These are phyloP conservation scores for Lycium barbarum DNA, from an alignment of 257 asterid genomes.

Conservation along the genomic window DNA sequence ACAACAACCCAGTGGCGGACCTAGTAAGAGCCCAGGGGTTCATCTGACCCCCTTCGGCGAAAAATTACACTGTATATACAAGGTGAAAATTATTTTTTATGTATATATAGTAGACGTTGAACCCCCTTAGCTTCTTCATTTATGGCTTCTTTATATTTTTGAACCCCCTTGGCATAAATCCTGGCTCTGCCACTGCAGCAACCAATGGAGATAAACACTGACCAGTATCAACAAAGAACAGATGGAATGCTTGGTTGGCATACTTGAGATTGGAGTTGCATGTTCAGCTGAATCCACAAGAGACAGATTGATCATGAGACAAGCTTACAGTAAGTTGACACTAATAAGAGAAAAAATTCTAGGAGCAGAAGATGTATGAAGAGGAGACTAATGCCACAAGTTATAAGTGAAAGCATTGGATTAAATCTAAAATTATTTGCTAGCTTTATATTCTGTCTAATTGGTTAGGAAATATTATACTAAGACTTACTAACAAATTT, in stretches of 20 bases:
- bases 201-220: not conserved
- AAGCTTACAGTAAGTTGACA: constrained; percentile 28
- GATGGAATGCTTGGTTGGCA: constrained; percentile 30
- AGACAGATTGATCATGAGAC: constrained; percentile 34
- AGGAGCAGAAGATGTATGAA: not conserved
- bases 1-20: too few species aligned
- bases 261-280: constrained; percentile 33
- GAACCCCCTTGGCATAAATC: too few species aligned
- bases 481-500: not conserved
- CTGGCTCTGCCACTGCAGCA: too few species aligned
- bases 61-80: too few species aligned
- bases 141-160: too few species aligned
- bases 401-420: not conserved
- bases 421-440: not conserved
- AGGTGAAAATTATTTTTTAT: too few species aligned
- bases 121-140: too few species aligned
- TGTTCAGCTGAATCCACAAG: constrained; percentile 37
- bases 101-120: too few species aligned
- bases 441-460: not conserved
- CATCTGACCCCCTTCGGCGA: too few species aligned
- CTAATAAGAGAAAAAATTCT: constrained; percentile 27
- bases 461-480: not conserved
- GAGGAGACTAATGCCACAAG: not conserved
- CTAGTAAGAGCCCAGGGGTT: too few species aligned
- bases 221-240: not conserved